A percentile compares a stretch with the other conserved stretches of the same genome.
These are phyloP conservation scores for Parsonsia alboflavescens DNA, from an alignment of 257 asterid species.

Conservation along the genomic window DNA sequence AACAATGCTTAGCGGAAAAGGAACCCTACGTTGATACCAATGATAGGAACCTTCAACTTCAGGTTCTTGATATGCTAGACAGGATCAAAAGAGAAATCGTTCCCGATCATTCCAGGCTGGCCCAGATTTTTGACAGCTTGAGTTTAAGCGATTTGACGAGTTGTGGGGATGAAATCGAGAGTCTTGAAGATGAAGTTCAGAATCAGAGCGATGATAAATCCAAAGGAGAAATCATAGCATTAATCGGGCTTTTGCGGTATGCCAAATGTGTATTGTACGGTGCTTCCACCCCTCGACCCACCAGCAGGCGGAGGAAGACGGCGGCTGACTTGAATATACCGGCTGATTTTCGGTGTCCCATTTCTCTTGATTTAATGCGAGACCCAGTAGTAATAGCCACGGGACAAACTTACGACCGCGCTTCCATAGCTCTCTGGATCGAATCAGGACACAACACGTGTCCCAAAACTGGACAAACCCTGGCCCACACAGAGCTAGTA, in stretches of 20 bases:
- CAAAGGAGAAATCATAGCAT: conserved; percentile 51
- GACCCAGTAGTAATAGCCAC: conserved; percentile 90
- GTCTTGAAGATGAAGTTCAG: conserved; percentile 61
- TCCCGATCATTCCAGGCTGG: conserved; percentile 50
- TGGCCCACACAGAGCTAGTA: conserved; percentile 55
- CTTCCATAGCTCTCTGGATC: conserved; percentile 60
- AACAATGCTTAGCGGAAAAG: conserved; percentile 51
- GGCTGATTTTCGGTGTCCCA: conserved; percentile 80
- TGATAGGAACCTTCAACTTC: conserved; percentile 43
- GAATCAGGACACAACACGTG: conserved; percentile 85
- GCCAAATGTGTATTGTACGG: conserved; percentile 88
- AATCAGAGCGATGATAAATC: conserved; percentile 53
- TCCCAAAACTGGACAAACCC: conserved; percentile 75
- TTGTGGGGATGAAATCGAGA: conserved; percentile 66
- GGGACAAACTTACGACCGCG: conserved; percentile 78
- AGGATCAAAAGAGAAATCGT: conserved; percentile 54
- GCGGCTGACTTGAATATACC: conserved; percentile 50
- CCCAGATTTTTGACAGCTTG: conserved; percentile 49
- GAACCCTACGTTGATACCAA: conserved; percentile 28
- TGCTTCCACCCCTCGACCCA: conserved; percentile 53
- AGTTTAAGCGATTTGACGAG: conserved; percentile 46
- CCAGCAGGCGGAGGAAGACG: conserved; percentile 43
- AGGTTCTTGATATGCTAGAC: conserved; percentile 56
- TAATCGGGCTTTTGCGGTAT: conserved; percentile 80
- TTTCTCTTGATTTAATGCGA: conserved; percentile 68